Conservation (phyloP, 441 rosid species). For the Raphanus hybrid region DNA sequence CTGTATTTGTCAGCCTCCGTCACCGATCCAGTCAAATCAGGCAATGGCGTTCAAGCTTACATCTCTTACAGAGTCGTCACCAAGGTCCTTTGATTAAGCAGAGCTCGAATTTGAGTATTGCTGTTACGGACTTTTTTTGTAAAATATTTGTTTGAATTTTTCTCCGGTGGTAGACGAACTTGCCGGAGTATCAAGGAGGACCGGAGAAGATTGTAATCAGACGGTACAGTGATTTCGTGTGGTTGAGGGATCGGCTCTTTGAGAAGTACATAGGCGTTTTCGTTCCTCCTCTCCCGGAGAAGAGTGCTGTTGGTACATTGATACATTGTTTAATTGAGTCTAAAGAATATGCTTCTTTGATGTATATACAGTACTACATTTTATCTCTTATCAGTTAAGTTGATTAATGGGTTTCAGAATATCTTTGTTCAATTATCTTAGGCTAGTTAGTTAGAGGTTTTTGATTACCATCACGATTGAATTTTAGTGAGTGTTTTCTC, state of each 20-base stretch:
- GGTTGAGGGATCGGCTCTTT: slow-evolving; percentile 89
- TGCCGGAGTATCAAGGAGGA: slow-evolving; percentile 76
- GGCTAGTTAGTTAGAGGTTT: slow-evolving; percentile 5
- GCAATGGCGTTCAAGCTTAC: slow-evolving; percentile 94
- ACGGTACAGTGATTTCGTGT: slow-evolving; percentile 92
- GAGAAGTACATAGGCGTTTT: slow-evolving; percentile 89
- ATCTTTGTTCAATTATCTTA: no score
- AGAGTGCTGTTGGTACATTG: slow-evolving; percentile 99
- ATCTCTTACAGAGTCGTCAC: slow-evolving; percentile 93
- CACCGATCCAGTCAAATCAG: slow-evolving; percentile 95
- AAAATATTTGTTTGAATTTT: no score
- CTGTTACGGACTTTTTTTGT: no score
- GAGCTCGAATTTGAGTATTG: slow-evolving; percentile 1
- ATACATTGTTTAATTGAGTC: no score
- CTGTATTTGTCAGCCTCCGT: slow-evolving; percentile 81
- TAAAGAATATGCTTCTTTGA: no score
- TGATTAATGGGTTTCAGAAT: no score
- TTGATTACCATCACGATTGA: no score
- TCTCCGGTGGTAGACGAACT: slow-evolving; percentile 60
- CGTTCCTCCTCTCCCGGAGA: slow-evolving; percentile 97
- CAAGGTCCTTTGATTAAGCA: slow-evolving; percentile 56
- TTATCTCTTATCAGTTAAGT: no score
- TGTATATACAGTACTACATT: no score
- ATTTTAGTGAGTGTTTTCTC: no score
- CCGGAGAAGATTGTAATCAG: slow-evolving; percentile 95